phyloP scores from a whole-genome alignment of 1,139 yeast species.

The Yamadazyma songkhlaensis region DNA sequence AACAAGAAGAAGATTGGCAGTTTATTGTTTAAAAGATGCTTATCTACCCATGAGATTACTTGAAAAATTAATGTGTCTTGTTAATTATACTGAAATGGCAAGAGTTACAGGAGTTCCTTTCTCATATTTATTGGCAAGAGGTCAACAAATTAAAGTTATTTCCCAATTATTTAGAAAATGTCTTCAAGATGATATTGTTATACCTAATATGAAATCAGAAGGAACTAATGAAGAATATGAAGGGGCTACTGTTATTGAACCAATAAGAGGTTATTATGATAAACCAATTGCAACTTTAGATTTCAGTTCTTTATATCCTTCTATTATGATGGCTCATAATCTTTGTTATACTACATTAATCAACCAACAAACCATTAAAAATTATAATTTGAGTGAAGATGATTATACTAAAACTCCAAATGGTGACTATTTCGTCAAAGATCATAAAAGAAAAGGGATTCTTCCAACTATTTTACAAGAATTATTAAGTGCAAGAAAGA shows the following conservation, averaged over 20 bases:
- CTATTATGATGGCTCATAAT: slow-evolving; percentile 99
- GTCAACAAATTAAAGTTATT: slow-evolving; percentile 96
- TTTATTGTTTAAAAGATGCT: slow-evolving; percentile 95
- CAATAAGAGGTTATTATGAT: slow-evolving; percentile 90
- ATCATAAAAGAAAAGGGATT: slow-evolving; percentile 71
- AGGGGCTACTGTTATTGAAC: slow-evolving; percentile 99
- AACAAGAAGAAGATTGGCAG: slow-evolving; percentile 92
- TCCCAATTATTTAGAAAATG: slow-evolving; percentile 95
- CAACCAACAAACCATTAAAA: slow-evolving; percentile 64
- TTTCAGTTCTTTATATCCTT: slow-evolving; percentile 96
- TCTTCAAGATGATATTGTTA: slow-evolving; percentile 75
- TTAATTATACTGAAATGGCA: slow-evolving; percentile 98
- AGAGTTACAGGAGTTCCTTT: slow-evolving; percentile 99
- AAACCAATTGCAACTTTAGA: slow-evolving; percentile 97
- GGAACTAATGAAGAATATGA: slow-evolving; percentile 90
- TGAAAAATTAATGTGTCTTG: slow-evolving; percentile 93
- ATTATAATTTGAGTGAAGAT: slow-evolving; percentile 59
- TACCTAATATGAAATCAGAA: slow-evolving; percentile 85
- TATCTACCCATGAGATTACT: slow-evolving; percentile 82
- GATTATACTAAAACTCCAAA: slow-evolving; percentile 90
- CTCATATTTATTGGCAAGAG: slow-evolving; percentile 81
- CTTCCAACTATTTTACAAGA: slow-evolving; percentile 90
- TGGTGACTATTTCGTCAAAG: slow-evolving; percentile 87
- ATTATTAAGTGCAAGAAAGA: slow-evolving; percentile 84
- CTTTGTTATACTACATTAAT: slow-evolving; percentile 90